Base-by-base conservation (phyloP, 2,329 filamentous ascomycete genomes). In the Claviceps sp. region DNA sequence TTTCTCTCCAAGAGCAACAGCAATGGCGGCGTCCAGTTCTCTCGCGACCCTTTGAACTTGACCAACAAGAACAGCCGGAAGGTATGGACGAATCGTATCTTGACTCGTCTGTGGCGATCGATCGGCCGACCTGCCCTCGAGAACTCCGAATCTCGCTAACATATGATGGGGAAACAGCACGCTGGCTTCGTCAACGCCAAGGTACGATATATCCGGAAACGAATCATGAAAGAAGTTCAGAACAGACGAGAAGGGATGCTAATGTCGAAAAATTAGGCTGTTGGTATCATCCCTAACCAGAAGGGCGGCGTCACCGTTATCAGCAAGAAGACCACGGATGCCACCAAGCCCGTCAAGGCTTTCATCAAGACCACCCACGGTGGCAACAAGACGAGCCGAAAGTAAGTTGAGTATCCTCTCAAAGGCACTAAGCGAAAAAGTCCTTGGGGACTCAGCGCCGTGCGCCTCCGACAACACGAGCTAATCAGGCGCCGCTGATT, bases 141-240 rank as follows among this genome's bases (percentile, higher is more conserved):
- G 11, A 47, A 47, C n/a, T 22, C n/a, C n/a, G 14, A 38, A n/a
- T 37, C 20, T 20, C 2, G 53, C 69, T 76, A 66, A 76, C 61
- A 42, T 11, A 11, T 52, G 34, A 48, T 45, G 58, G 14, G 22
- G 3, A 26, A 23, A 57, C 68, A 94, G 88, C 81, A 95, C 73
- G 87, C 87, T 65, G 93, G 93, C 67, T 94, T 89, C 73, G 82
- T 88, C 73, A 95, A 95, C 78, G 80, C 84, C 71, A 93, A 95
- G 86, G 88, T 93, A 85, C 61, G 57, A 20, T 39, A 4, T 9
- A 36, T 45, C 43, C 53, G 38, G 23, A 38, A 23, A 8, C 23
- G 22, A 20, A 40, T 5, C 29, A 55, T 49, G 23, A 54, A 23
- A 4, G 26, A 38, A 39, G 38, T 40, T 22, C 29, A 51, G 48